Percentiles rank a stretch among this genome's conserved stretches.
phyloP scores from a whole-genome alignment of 768 basidiomycete genomes.

The Sutorius australiensis region DNA sequence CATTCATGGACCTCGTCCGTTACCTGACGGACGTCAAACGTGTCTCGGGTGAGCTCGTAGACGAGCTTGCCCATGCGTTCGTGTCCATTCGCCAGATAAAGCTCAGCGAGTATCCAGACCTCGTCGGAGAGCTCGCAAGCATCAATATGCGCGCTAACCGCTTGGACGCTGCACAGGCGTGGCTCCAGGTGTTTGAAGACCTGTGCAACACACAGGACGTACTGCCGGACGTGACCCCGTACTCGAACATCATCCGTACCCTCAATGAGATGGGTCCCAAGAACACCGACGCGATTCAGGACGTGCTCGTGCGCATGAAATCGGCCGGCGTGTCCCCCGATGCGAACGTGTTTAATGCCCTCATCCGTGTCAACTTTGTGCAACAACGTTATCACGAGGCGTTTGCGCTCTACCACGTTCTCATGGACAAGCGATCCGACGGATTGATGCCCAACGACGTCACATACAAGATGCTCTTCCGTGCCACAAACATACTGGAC shows the following conservation, averaged over 20 bases:
- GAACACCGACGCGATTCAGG: conserved; percentile 31
- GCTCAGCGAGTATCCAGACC: conserved; percentile 27
- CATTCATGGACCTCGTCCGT: conserved; percentile 28
- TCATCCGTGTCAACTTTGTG: conserved; percentile 41
- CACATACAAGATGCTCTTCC: conserved; percentile 46
- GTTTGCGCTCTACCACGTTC: conserved; percentile 41
- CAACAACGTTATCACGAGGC: conserved; percentile 32
- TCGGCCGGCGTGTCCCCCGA: conserved; percentile 37
- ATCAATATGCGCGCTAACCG: conserved; percentile 33
- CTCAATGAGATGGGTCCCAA: conserved; percentile 31
- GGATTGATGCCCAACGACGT: conserved; percentile 38
- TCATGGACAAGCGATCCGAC: conserved; percentile 33
- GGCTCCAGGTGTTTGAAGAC: conserved; percentile 27
- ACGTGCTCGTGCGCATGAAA: conserved; percentile 39
- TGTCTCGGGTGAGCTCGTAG: conserved; percentile 14
- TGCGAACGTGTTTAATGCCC: conserved; percentile 44
- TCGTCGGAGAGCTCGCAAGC: conserved; percentile 38
- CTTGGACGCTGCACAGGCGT: conserved; percentile 28
- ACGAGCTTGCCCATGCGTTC: conserved; percentile 22
- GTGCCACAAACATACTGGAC: conserved; percentile 19
- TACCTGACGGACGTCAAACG: conserved; percentile 17
- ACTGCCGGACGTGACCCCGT: conserved; percentile 26
- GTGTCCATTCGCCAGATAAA: conserved; percentile 13
- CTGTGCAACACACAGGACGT: conserved; percentile 17
- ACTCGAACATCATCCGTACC: conserved; percentile 38